A percentile compares a stretch with the other conserved stretches of the same genome.
Conservation (phyloP, 257 asterid genomes). For the Cynanchum wilfordii region DNA sequence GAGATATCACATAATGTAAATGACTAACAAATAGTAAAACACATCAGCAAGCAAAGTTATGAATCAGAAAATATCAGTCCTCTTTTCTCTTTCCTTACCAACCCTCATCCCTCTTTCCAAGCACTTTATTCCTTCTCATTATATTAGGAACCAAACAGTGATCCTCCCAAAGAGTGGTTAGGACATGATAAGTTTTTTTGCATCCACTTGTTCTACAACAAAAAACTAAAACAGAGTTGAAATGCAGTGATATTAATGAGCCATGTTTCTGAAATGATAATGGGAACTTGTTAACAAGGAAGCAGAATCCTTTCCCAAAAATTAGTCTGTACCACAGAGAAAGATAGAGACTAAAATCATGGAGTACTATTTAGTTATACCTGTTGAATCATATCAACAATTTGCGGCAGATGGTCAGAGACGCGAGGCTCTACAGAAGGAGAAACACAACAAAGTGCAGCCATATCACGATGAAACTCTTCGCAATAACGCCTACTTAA, state of each 20-base stretch:
- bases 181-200: not conserved
- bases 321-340: not conserved
- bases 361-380: slow-evolving; percentile 26
- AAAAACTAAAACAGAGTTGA: not conserved
- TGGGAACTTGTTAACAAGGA: not conserved
- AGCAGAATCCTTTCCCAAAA: not conserved
- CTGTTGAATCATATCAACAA: slow-evolving; percentile 80
- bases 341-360: not conserved
- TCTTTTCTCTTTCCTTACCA: not conserved
- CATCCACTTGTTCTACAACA: not conserved
- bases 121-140: not conserved
- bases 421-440: slow-evolving; percentile 96
- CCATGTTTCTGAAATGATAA: not conserved
- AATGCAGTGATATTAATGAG: not conserved
- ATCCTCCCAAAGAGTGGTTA: not conserved
- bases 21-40: not conserved
- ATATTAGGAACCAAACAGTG: not conserved
- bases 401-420: slow-evolving; percentile 85
- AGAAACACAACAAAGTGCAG: slow-evolving; percentile 66
- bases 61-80: not conserved
- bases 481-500: slow-evolving; percentile 83
- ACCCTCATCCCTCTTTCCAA: not conserved
- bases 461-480: slow-evolving; percentile 87
- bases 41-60: not conserved
- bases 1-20: not conserved